Evolutionary conservation across 2,329 filamentous ascomycete species (phyloP), one percentile per base, ranked within the genome.

Genomic region (Magnaporthiopsis incrustans): DNA sequence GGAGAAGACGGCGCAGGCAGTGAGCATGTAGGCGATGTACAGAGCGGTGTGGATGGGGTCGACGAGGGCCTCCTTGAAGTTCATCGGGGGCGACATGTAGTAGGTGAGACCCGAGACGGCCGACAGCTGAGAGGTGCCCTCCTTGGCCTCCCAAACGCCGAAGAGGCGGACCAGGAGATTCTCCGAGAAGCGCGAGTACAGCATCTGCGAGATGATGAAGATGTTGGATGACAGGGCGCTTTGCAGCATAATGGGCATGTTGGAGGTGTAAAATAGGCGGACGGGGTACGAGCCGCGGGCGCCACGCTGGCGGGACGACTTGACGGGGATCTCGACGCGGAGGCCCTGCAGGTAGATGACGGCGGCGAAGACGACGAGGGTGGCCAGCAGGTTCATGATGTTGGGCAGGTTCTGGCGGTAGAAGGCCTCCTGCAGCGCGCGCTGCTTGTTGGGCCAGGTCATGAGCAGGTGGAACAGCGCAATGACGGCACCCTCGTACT

Each of bases 161-260:
- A 99, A 90, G 73, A 99, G 90, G 77, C 91, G 92, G 79, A 99
- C 95, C 66, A 99, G 87, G 67, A 99, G 89, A 85, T 99, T 99
- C 82, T 99, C 95, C 60, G 92, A 95, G 85, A 99, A 98, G 78
- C 94, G 93, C 68, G 91, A 96, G 88, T 96, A 98, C 70, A 99
- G 88, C 93, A 98, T 98, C 85, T 99, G 95, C 77, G 90, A 95
- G 82, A 99, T 92, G 69, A 99, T 84, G 88, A 99, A 99, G 80
- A 99, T 87, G 85, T 99, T 99, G 85, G 94, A 97, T 70, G 92
- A 97, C 71, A 99, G 87, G 71, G 95, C 95, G 60, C 94, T 98
- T 84, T 99, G 96, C 77, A 99, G 86, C 95, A 99, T 99, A 81
- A 99, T 99, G 76, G 95, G 95, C 96, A 99, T 99, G 89, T 99